Evolutionary conservation across 768 basidiomycete genomes (phyloP), one percentile per base, ranked within the genome.

Genomic region (Rhodocollybia butyracea): DNA sequence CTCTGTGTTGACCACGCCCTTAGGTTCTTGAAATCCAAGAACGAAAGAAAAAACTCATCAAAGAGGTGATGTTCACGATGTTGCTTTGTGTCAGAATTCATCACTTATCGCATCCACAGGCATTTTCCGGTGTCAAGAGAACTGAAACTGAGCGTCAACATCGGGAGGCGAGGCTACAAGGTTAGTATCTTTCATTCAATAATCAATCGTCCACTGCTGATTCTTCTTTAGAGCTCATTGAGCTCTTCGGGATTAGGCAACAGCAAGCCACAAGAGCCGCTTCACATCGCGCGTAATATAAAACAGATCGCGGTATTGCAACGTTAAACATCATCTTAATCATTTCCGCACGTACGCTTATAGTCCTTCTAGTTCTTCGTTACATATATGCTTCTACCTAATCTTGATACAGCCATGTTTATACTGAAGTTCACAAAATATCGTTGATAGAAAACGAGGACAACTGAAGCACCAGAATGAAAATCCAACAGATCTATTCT

Each of bases 21-120:
- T 13, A 64, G 83, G 84, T 89, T 40, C 76, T 95, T 41, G 91
- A 90, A 24, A 95, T 94, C 57, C 93, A 95, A 66, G 88, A 90
- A 56, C 80, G 80, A 64, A 94, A 94, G 73, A 93, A 92, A 71
- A 73, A 71, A 30, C 68, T 95, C 39, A 84, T 95, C 54, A 77
- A 88, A 63, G 83, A 92, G 72, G 91, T 88, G 59, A 17, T 63
- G 38, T 15, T 39, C n/a, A n/a, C n/a, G 8, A 46, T 30, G 13
- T 27, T 19, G 22, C 26, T 51, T 17, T 55, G 22, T 7, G 15
- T 36, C 19, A 2, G 29, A 32, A 12, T 34, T 26, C 26, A 15
- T 5, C 22, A 38, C 24, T 21, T 8, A 12, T 40, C 26, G 13
- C 31, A 36, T 40, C 42, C 24, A 21, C 36, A 94, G 90, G 92